These are phyloP conservation scores for Aspergillus bertholletiae DNA, from an alignment of 495 filamentous ascomycete species.

Conservation along the genomic window DNA sequence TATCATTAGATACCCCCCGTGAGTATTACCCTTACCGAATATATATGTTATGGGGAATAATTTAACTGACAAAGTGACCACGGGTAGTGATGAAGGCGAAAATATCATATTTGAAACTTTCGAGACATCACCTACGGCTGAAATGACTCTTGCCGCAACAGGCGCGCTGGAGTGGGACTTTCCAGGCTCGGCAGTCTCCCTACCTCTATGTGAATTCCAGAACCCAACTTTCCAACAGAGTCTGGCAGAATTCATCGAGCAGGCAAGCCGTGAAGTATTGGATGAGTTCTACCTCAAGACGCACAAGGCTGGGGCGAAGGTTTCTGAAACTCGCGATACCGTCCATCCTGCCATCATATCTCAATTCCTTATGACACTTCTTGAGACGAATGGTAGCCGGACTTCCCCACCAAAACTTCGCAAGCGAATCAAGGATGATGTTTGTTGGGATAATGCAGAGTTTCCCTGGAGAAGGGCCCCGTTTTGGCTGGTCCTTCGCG, in stretches of 20 bases:
- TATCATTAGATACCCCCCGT: slow-evolving; percentile 41
- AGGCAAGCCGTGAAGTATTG: slow-evolving; percentile 53
- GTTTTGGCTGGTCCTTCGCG: slow-evolving; percentile 57
- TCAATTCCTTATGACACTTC: slow-evolving; percentile 52
- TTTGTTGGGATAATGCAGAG: slow-evolving; percentile 40
- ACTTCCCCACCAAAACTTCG: slow-evolving; percentile 30
- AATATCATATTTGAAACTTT: slow-evolving; percentile 50
- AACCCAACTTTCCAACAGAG: slow-evolving; percentile 42
- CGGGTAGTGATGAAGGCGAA: slow-evolving; percentile 3
- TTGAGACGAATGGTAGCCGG: slow-evolving; percentile 48
- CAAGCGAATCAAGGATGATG: slow-evolving; percentile 60
- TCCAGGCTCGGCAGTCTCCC: slow-evolving; percentile 34
- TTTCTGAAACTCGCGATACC: slow-evolving; percentile 54
- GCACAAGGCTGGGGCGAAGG: slow-evolving; percentile 42
- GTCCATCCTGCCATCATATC: slow-evolving; percentile 49
- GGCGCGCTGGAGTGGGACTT: slow-evolving; percentile 47
- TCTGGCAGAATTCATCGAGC: slow-evolving; percentile 53
- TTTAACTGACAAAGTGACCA: not conserved
- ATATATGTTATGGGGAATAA: not conserved
- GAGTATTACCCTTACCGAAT: slow-evolving; percentile 17
- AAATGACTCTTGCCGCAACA: slow-evolving; percentile 39
- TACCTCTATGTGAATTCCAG: slow-evolving; percentile 32
- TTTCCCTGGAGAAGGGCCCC: slow-evolving; percentile 56
- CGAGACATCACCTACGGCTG: slow-evolving; percentile 49
- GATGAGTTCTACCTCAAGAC: slow-evolving; percentile 48